A percentile compares a stretch with the other conserved stretches of the same genome.
Evolutionary conservation across 768 basidiomycete genomes (phyloP).

Genomic region (Phylloporus sp.): DNA sequence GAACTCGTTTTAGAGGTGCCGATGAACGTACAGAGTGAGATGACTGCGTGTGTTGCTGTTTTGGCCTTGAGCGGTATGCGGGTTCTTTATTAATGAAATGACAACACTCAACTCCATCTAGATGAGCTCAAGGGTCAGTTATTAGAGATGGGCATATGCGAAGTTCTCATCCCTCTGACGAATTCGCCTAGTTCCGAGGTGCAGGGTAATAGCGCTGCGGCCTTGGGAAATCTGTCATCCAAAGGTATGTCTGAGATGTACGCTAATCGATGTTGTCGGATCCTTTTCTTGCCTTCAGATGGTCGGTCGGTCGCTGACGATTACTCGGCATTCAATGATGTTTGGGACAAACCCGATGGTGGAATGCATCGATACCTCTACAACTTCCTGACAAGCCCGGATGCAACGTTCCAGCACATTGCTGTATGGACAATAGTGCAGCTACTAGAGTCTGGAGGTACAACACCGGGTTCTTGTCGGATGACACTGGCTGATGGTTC

Average conservation of each 20-base stretch:
- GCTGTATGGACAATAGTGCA: constrained; percentile 99
- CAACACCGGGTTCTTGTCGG: constrained; percentile 7
- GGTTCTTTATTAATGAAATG: not conserved
- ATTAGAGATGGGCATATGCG: constrained; percentile 97
- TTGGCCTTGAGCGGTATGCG: constrained; percentile 86
- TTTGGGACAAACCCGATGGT: constrained; percentile 97
- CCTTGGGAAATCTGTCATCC: constrained; percentile 94
- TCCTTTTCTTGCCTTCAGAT: constrained; percentile 40
- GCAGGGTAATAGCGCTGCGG: constrained; percentile 97
- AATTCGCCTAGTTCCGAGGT: constrained; percentile 97
- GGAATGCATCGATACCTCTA: constrained; percentile 95
- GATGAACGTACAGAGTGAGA: constrained; percentile 96
- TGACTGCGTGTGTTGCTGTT: constrained; percentile 99
- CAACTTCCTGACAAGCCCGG: constrained; percentile 87
- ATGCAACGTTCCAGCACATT: constrained; percentile 99
- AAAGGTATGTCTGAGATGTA: constrained; percentile 56
- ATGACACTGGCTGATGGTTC: not conserved
- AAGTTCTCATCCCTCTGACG: constrained; percentile 94
- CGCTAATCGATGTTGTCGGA: not conserved
- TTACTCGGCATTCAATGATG: constrained; percentile 95
- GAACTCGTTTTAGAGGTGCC: constrained; percentile 94
- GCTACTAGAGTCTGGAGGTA: constrained; percentile 91
- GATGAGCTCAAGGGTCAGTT: constrained; percentile 97
- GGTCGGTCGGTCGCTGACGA: constrained; percentile 76
- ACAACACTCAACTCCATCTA: constrained; percentile 30